Percentiles rank a stretch among this genome's conserved stretches.
Conservation (phyloP, 2,329 filamentous ascomycete species). For the Fusarium ramigenum region DNA sequence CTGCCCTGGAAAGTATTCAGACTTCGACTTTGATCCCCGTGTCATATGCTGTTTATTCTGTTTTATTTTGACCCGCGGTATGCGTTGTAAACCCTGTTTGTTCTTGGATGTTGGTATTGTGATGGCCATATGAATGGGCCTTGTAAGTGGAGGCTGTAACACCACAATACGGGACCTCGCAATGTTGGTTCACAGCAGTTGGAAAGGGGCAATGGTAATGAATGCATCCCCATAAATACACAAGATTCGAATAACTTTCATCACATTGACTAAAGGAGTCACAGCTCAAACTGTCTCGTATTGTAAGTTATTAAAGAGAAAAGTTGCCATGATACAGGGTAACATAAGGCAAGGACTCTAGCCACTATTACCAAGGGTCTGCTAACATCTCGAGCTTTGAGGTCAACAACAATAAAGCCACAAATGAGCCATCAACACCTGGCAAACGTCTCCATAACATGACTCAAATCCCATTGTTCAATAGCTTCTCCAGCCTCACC, state of each 20-base stretch:
- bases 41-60: background rate
- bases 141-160: background rate
- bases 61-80: background rate
- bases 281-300: accelerated
- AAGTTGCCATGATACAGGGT: background rate
- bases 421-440: background rate
- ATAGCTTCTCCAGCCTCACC: background rate
- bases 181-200: too few relatives aligned
- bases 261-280: accelerated
- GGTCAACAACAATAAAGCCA: background rate
- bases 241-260: accelerated
- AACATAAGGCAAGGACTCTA: background rate
- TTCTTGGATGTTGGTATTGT: background rate
- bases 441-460: background rate
- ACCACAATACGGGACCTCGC: accelerated
- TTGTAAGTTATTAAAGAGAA: accelerated
- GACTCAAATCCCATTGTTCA: background rate
- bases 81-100: background rate
- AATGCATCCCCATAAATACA: accelerated
- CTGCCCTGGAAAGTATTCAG: accelerated
- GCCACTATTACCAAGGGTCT: background rate
- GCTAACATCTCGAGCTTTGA: background rate
- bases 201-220: accelerated
- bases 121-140: background rate
- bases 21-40: accelerated